A percentile compares a stretch with the other conserved stretches of the same genome.
These are phyloP conservation scores for Globisporangium mamillatum DNA, from an alignment of 352 stramenopile species.

Conservation along the genomic window DNA sequence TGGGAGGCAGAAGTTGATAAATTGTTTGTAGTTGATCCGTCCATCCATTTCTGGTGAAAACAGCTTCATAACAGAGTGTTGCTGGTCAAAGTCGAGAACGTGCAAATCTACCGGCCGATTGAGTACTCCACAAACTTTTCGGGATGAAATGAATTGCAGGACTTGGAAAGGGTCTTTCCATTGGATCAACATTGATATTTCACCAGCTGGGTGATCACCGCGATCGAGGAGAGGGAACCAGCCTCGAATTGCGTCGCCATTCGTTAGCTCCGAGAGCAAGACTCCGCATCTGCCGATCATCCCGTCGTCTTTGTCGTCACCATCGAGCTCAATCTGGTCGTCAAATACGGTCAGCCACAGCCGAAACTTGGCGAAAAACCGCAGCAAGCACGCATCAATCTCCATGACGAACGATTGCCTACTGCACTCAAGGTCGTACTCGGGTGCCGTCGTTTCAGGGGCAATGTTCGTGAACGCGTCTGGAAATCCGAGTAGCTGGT, in stretches of 20 bases:
- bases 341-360: slow-evolving; percentile 88
- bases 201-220: slow-evolving; percentile 50
- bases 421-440: slow-evolving; percentile 69
- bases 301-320: slow-evolving; percentile 38
- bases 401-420: slow-evolving; percentile 67
- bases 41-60: slow-evolving; percentile 63
- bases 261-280: slow-evolving; percentile 58
- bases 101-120: slow-evolving; percentile 39
- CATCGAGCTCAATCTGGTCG: slow-evolving; percentile 49
- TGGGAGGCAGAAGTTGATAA: slow-evolving; percentile 53
- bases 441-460: slow-evolving; percentile 47
- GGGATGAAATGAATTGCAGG: slow-evolving; percentile 41
- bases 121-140: slow-evolving; percentile 27
- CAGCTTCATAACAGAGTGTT: slow-evolving; percentile 54
- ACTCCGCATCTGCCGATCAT: slow-evolving; percentile 76
- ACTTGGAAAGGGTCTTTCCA: slow-evolving; percentile 81
- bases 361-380: slow-evolving; percentile 79
- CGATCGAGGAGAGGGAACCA: slow-evolving; percentile 72
- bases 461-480: slow-evolving; percentile 89
- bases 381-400: slow-evolving; percentile 71
- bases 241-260: slow-evolving; percentile 65
- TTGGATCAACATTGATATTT: slow-evolving; percentile 69
- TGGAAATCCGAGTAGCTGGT: slow-evolving; percentile 87
- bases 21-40: slow-evolving; percentile 69
- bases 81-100: slow-evolving; percentile 66